A percentile compares a stretch with the other conserved stretches of the same genome.
Conservation (phyloP, 805 yeast species). For the Kurtzmaniella cleridarum region DNA sequence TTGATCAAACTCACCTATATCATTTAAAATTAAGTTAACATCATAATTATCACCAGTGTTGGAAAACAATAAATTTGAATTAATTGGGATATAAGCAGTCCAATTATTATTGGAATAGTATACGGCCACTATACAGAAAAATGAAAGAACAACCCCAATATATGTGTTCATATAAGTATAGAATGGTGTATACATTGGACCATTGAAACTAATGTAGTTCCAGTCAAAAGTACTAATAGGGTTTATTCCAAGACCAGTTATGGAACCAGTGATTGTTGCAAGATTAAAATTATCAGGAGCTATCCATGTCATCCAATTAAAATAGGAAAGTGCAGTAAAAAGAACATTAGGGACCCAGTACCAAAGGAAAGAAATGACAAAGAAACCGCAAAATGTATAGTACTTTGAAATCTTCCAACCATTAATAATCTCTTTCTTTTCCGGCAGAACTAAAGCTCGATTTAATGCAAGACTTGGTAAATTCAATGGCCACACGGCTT, state of each 20-base stretch:
- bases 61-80: slow-evolving; percentile 21
- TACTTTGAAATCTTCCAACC: slow-evolving; percentile 28
- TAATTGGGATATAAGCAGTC: slow-evolving; percentile 24
- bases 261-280: slow-evolving; percentile 21
- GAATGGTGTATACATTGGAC: slow-evolving; percentile 18
- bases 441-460: slow-evolving; percentile 19
- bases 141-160: slow-evolving; percentile 18
- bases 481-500: slow-evolving; percentile 48
- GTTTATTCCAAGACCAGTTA: slow-evolving; percentile 23
- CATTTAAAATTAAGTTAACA: slow-evolving; percentile 37
- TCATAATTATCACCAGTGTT: slow-evolving; percentile 44
- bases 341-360: slow-evolving; percentile 26
- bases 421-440: slow-evolving; percentile 21
- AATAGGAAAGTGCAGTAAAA: slow-evolving; percentile 18
- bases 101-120: slow-evolving; percentile 24
- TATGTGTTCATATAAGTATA: slow-evolving; percentile 18
- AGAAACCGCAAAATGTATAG: slow-evolving; percentile 12
- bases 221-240: slow-evolving; percentile 27
- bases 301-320: slow-evolving; percentile 30
- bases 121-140: slow-evolving; percentile 20
- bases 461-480: slow-evolving; percentile 26
- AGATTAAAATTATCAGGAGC: slow-evolving; percentile 19
- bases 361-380: slow-evolving; percentile 17
- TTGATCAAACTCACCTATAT: slow-evolving; percentile 21
- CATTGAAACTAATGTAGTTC: slow-evolving; percentile 14